Percentiles rank a stretch among this genome's conserved stretches.
phyloP scores from a whole-genome alignment of 2,329 filamentous ascomycete genomes.

The Epichloe gansuensis region DNA sequence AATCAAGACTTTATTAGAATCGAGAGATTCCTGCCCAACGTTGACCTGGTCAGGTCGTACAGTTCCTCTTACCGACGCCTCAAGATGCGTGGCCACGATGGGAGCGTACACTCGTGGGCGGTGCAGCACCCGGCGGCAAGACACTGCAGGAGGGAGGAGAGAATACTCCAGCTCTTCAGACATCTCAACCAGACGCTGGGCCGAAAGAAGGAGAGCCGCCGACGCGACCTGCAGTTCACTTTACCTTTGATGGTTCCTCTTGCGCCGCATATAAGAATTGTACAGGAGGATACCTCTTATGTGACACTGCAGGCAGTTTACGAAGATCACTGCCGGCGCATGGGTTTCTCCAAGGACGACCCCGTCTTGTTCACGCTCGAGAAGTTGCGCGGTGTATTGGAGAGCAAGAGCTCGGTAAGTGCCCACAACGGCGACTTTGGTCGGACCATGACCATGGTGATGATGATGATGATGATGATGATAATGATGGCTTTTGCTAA shows the following conservation, averaged over 20 bases:
- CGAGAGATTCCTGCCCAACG: slow-evolving; percentile 88
- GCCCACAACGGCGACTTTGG: neutral
- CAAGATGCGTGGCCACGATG: slow-evolving; percentile 94
- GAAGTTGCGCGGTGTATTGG: slow-evolving; percentile 66
- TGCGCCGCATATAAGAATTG: slow-evolving; percentile 85
- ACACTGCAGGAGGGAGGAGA: slow-evolving; percentile 85
- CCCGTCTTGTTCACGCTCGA: slow-evolving; percentile 93
- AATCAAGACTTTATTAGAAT: slow-evolving; percentile 98
- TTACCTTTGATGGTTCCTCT: slow-evolving; percentile 91
- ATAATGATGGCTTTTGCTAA: neutral
- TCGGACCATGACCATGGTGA: neutral
- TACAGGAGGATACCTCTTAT: slow-evolving; percentile 90
- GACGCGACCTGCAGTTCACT: slow-evolving; percentile 90
- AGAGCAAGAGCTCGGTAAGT: slow-evolving; percentile 50
- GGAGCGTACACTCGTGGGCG: slow-evolving; percentile 90
- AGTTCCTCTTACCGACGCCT: slow-evolving; percentile 84
- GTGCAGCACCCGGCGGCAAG: slow-evolving; percentile 91
- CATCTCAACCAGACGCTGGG: slow-evolving; percentile 88
- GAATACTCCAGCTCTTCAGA: slow-evolving; percentile 90
- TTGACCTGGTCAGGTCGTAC: slow-evolving; percentile 83
- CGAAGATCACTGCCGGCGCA: slow-evolving; percentile 86
- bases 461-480: too few species aligned
- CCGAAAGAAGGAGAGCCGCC: slow-evolving; percentile 88
- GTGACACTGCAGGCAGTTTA: slow-evolving; percentile 90
- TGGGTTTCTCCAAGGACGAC: slow-evolving; percentile 84